Base-by-base conservation (phyloP, 1,284 basidiomycete species). In the Cutaneotrichosporon mucoides region DNA sequence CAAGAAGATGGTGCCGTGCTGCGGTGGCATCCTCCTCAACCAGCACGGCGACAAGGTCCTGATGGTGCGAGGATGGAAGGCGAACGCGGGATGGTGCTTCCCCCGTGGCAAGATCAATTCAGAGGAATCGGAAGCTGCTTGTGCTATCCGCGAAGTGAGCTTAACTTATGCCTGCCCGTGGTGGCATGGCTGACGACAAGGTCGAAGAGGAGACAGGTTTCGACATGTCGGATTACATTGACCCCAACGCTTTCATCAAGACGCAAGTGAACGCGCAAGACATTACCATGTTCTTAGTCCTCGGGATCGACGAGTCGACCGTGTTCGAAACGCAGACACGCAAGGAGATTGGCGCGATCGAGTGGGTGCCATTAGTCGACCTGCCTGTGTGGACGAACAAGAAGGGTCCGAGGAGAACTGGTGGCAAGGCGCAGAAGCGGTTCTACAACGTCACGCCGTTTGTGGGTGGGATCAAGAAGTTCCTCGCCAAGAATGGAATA, bases 81-180 rank as follows among this genome's bases (percentile, higher is more conserved):
- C 90, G 24, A 91, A 88, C 33, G 89, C 95, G 5, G 90, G 92
- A 5, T 99, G 96, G 96, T 90, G 92, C 35, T 99, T 99, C 77
- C 96, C 96, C 1, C 92, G 96, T 75, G 96, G 96, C 54, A 99
- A 99, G 81, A 99, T 99, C 77, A 99, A 99, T 71, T 88, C 95
- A 75, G 84, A 88, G 63, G 93, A 98, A 78, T 85, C 87, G 45
- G 84, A 88, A 66, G 82, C 86, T 65, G 84, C 84, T 66, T 96
- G 94, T 78, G 94, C 94, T 6, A 83, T 90, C 60, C 85, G 94
- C 73, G 94, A 98, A 82, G 93, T 94, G 65, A 61, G 82, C 40
- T 13, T 5, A 4, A 24, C 24, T 24, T 24, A 24, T 24, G 4
- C 12, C 38, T 40, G 38, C 9, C 38, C 38, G 38, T 9, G 9